Base-by-base conservation (phyloP, 148 eudicot genomes). In the Selenicereus undatus region DNA sequence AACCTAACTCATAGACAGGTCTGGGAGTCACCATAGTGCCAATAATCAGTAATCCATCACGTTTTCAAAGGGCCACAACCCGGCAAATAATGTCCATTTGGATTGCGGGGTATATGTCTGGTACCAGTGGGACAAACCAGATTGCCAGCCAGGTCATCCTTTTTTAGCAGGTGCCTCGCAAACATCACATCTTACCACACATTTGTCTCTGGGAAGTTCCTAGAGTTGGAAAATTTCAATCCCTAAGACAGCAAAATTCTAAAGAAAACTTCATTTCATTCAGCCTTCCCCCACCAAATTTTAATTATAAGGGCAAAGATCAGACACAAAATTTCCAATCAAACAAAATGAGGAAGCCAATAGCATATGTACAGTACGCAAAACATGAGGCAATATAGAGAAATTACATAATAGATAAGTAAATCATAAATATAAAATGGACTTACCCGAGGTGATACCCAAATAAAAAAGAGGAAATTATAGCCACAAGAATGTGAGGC, bases 381-480 rank as follows among this genome's bases (percentile, higher is more conserved):
- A 8, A 56, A 71, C 2, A 21, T 39, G 26, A 21, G 68, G 27
- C 68, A 75, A 32, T 22, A 27, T 77, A n/a, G 27, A 71, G 66
- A 79, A 62, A 71, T 9, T 42, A n/a, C 50, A 27, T 39, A 72
- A 65, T 24, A 76, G 35, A 76, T 56, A 48, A 79, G 73, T 32
- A 18, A 39, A 27, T 11, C 14, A 27, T 66, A 27, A 54, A 3
- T 66, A 39, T 2, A 56, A 50, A 21, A 27, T 16, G 27, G 3
- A 78, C 93, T 80, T 83, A 94, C 98, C 98, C 98, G 45, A 94
- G 91, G 82, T 94, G 98, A 87, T 93, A 94, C 76, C 97, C 98
- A 88, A 91, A 94, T 76, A 94, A 78, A 54, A 93, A 89, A 1
- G 97, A 91, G 3, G 98, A 86, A 78, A 94, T 79, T 52, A 88